Percentiles rank a stretch among this genome's conserved stretches.
phyloP scores from a whole-genome alignment of 140 eudicot species.

The Oenanthe javanica region DNA sequence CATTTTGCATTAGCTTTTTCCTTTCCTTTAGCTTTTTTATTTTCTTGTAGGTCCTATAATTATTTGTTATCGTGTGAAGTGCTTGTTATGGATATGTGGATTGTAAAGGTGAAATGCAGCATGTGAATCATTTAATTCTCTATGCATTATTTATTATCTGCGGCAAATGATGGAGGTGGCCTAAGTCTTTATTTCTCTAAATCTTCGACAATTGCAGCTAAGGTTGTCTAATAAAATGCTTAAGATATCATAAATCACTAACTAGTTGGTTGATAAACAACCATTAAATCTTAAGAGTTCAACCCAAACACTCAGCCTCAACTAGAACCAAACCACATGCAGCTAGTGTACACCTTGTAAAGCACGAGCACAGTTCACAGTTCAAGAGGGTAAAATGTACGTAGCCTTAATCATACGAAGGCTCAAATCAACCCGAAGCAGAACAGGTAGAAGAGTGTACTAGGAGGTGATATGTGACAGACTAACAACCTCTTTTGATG shows the following conservation, averaged over 20 bases:
- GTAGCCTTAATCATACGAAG: not conserved
- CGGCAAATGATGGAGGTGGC: not conserved
- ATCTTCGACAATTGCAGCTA: not conserved
- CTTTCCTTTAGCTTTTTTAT: conserved; percentile 23
- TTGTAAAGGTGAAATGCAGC: conserved; percentile 48
- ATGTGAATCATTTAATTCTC: conserved; percentile 22
- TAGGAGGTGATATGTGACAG: not conserved
- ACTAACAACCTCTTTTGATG: not conserved
- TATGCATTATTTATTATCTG: not conserved
- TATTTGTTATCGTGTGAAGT: conserved; percentile 13
- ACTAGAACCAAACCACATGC: not conserved
- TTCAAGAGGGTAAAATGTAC: not conserved
- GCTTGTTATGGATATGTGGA: conserved; percentile 25
- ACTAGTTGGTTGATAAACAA: not conserved
- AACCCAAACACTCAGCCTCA: not conserved
- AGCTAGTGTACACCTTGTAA: not conserved
- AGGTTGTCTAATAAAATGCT: not conserved
- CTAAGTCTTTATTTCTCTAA: not conserved
- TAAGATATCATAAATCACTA: not conserved
- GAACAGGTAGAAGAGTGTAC: not conserved
- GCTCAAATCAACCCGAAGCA: not conserved
- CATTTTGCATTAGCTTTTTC: conserved; percentile 12
- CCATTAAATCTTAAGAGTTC: not conserved
- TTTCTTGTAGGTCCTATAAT: conserved; percentile 27
- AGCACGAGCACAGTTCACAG: not conserved